Evolutionary conservation across 208 protist species (phyloP).

Genomic region (Wallacemonas sp.): DNA sequence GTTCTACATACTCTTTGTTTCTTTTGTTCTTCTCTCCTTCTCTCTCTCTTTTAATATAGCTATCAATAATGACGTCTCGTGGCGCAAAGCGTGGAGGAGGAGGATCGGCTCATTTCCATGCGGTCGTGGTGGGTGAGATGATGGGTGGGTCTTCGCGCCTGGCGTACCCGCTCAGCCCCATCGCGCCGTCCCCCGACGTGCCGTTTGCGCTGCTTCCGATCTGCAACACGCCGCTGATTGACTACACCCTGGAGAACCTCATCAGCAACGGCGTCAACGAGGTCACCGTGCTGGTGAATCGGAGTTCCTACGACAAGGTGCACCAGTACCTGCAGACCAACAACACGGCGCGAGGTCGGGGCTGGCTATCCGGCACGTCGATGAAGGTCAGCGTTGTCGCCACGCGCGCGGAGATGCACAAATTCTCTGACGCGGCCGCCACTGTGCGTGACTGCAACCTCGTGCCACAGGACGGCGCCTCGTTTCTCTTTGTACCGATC

Average conservation of each 20-base stretch:
- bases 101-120: neutral
- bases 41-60: slow-evolving; percentile 8
- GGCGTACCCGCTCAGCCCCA: slow-evolving; percentile 53
- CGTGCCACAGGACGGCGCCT: slow-evolving; percentile 62
- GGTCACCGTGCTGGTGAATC: slow-evolving; percentile 68
- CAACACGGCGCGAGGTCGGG: slow-evolving; percentile 53
- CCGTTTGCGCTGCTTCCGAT: slow-evolving; percentile 83
- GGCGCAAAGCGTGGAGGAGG: slow-evolving; percentile 1
- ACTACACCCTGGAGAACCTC: slow-evolving; percentile 88
- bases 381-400: slow-evolving; percentile 71
- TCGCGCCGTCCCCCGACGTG: slow-evolving; percentile 50
- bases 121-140: slow-evolving; percentile 4
- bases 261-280: slow-evolving; percentile 74
- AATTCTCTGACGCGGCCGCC: slow-evolving; percentile 49
- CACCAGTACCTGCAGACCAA: slow-evolving; percentile 52
- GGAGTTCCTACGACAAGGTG: slow-evolving; percentile 42
- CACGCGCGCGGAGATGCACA: slow-evolving; percentile 51
- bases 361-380: slow-evolving; percentile 65
- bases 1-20: no score
- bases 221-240: slow-evolving; percentile 86
- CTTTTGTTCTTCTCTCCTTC: slow-evolving; percentile 2
- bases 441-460: slow-evolving; percentile 80
- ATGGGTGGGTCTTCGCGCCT: slow-evolving; percentile 11
- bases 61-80: slow-evolving; percentile 1
- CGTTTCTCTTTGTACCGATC: slow-evolving; percentile 83